phyloP scores from a whole-genome alignment of 495 filamentous ascomycete species.

The Talaromyces ruber region DNA sequence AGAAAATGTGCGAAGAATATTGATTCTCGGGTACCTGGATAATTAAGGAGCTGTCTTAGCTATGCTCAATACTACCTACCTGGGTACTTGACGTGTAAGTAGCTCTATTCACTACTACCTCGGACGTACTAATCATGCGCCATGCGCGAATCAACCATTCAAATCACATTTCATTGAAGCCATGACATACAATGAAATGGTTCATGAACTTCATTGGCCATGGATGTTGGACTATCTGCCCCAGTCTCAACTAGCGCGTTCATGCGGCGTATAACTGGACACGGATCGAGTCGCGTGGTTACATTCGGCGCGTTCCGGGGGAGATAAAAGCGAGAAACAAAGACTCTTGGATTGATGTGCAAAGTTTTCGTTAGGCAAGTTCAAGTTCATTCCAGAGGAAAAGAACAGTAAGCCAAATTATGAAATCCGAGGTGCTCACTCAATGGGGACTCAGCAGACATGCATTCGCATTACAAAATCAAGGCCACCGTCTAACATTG shows the following conservation, averaged over 20 bases:
- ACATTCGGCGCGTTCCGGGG: background rate
- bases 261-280: background rate
- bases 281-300: background rate
- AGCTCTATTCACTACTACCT: too few species aligned
- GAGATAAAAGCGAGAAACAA: background rate
- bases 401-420: background rate
- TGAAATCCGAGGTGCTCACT: background rate
- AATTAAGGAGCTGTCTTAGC: background rate
- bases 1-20: background rate
- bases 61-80: background rate
- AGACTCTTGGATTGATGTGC: background rate
- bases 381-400: background rate
- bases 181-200: background rate
- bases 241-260: background rate
- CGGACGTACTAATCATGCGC: background rate
- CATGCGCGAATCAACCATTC: background rate
- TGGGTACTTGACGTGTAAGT: too few species aligned
- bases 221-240: background rate
- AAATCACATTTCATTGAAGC: background rate
- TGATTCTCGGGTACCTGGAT: background rate
- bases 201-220: background rate
- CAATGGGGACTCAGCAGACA: background rate
- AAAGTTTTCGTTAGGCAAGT: background rate
- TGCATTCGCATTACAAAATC: background rate
- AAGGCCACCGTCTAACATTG: background rate